Evolutionary conservation across 331 rosid species (phyloP), one percentile per base, ranked within the genome.

Genomic region (Rosa hybrid): DNA sequence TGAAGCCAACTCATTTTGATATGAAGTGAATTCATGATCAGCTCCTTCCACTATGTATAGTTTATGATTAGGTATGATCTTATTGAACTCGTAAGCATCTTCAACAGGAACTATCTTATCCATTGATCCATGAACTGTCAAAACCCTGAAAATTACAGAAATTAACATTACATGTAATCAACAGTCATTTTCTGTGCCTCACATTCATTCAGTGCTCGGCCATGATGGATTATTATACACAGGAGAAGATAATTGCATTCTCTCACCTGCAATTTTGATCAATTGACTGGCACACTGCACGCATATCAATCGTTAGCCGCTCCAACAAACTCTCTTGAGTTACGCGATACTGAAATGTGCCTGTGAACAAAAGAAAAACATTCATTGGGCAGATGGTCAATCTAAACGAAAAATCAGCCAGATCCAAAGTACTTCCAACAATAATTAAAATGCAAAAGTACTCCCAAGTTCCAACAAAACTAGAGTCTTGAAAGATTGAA

Each of bases 91-190:
- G 18, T 83, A 56, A 80, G 94, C 96, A 84, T 92, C 97, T 80
- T 86, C 94, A 30, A 83, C 85, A 5, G 97, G 90, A 50, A 95
- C 96, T 53, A 78, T 90, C 82, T 83, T 76, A 85, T 92, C 98
- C 91, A 41, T 82, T 83, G 98, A 91, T 83, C 98, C 98, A 83
- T 94, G 97, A 83, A 92, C 82, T 38, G 97, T 91, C 90, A 94
- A 76, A 59, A 90, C 97, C 78, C 98, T 94, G 92, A 64, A 87
- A 53, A 64, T 80, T 30, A 74, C 21, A 71, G 23, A 17, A n/a
- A 0, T 50, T n/a, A 48, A 25, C 77, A 20, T 38, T 18, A 16
- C 12, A n/a, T 34, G 46, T 2, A 11, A 25, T 76, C 59, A 25
- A 42, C 13, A 6, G 44, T 27, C 77, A 48, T 25, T 14, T 25